These are phyloP conservation scores for Penicillium egyptiacum DNA, from an alignment of 495 filamentous ascomycete species.

Conservation along the genomic window DNA sequence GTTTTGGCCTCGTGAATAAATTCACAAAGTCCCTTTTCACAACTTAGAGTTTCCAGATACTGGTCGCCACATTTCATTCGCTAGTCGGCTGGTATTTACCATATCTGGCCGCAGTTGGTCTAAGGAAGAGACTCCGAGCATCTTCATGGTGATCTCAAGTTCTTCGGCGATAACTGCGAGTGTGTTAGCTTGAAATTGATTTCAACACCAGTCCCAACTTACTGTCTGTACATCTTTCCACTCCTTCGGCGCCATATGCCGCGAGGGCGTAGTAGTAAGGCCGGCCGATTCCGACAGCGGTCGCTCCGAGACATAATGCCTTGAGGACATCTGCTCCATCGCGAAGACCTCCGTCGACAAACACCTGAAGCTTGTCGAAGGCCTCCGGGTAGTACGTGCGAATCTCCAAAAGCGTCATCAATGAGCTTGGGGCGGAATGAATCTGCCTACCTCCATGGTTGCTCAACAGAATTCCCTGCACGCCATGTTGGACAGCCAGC, in stretches of 20 bases:
- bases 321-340: slow-evolving; percentile 20
- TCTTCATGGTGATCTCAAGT: slow-evolving; percentile 27
- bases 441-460: slow-evolving; percentile 22
- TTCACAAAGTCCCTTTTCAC: background rate
- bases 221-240: slow-evolving; percentile 24
- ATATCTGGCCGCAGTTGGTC: slow-evolving; percentile 22
- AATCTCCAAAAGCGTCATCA: slow-evolving; percentile 19
- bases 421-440: slow-evolving; percentile 15
- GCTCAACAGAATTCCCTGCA: slow-evolving; percentile 20
- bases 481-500: slow-evolving; percentile 17
- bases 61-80: slow-evolving; percentile 29
- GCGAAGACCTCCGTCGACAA: slow-evolving; percentile 19
- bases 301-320: slow-evolving; percentile 21
- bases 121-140: slow-evolving; percentile 22
- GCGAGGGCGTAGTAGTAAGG: slow-evolving; percentile 24
- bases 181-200: background rate
- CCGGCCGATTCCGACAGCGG: slow-evolving; percentile 17
- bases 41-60: slow-evolving; percentile 15
- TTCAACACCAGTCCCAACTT: background rate
- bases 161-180: slow-evolving; percentile 22
- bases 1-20: background rate
- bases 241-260: slow-evolving; percentile 17
- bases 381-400: slow-evolving; percentile 18
- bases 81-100: slow-evolving; percentile 23
- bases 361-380: slow-evolving; percentile 17